A percentile compares a stretch with the other conserved stretches of the same genome.
Evolutionary conservation across 2,329 filamentous ascomycete genomes (phyloP).

Genomic region (Fusarium albosuccineum): DNA sequence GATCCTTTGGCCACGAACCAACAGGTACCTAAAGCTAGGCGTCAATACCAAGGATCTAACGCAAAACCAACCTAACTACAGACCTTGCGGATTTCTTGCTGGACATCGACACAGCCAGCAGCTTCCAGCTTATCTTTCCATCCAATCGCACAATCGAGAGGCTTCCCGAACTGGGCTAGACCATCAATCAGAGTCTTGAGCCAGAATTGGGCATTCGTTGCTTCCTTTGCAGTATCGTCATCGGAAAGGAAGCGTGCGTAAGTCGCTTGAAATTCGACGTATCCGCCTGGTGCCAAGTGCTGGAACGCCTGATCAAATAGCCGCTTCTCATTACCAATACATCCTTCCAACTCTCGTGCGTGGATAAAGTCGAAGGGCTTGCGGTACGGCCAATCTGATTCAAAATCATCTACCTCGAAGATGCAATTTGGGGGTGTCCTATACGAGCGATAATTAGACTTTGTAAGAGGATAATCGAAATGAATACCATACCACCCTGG

Average conservation of each 20-base stretch:
- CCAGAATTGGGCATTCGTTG: constrained; percentile 15
- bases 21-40: constrained; percentile 3
- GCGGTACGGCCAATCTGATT: constrained; percentile 17
- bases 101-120: constrained; percentile 15
- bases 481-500: constrained; percentile 15
- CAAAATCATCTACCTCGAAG: constrained; percentile 25
- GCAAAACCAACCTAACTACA: background rate
- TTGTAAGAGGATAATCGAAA: background rate
- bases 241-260: constrained; percentile 10
- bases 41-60: background rate
- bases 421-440: constrained; percentile 20
- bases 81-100: constrained; percentile 22
- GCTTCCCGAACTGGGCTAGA: constrained; percentile 13
- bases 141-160: constrained; percentile 3
- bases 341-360: constrained; percentile 18
- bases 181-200: background rate
- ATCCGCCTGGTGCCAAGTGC: constrained; percentile 7
- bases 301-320: constrained; percentile 11
- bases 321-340: constrained; percentile 7
- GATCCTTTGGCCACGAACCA: constrained; percentile 21
- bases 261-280: constrained; percentile 14
- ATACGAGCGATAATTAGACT: background rate
- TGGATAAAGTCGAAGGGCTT: constrained; percentile 27
- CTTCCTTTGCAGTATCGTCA: constrained; percentile 16
- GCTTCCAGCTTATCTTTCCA: constrained; percentile 16